Evolutionary conservation across 768 basidiomycete genomes (phyloP).

Genomic region (Pulveroboletus sp.): DNA sequence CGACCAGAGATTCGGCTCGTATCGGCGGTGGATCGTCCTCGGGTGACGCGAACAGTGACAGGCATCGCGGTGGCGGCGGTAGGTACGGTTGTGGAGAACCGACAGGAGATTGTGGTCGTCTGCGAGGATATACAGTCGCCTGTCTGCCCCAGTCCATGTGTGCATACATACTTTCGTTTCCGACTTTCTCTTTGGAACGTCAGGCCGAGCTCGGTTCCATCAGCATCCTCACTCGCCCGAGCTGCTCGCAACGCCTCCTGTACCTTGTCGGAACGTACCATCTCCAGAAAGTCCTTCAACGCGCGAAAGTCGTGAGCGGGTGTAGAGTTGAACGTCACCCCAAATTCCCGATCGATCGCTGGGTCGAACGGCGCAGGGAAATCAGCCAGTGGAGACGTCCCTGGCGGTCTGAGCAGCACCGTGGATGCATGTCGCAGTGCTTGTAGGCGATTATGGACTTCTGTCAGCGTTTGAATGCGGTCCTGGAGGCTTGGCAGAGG

Average conservation of each 20-base stretch:
- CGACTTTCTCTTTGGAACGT: constrained; percentile 45
- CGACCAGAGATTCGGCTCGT: constrained; percentile 41
- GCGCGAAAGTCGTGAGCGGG: constrained; percentile 41
- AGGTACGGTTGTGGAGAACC: constrained; percentile 58
- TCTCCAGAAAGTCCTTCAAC: constrained; percentile 44
- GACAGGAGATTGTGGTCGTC: constrained; percentile 49
- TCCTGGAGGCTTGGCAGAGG: constrained; percentile 31
- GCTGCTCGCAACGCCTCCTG: constrained; percentile 58
- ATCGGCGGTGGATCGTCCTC: constrained; percentile 38
- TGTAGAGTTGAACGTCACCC: constrained; percentile 24
- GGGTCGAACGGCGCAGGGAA: constrained; percentile 27
- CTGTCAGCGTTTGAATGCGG: constrained; percentile 44
- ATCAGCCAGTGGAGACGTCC: constrained; percentile 18
- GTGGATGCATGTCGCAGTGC: constrained; percentile 44
- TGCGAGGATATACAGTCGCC: constrained; percentile 14
- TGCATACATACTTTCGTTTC: constrained; percentile 50
- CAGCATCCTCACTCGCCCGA: constrained; percentile 48
- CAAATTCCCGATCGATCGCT: constrained; percentile 26
- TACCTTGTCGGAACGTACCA: constrained; percentile 44
- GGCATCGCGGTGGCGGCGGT: constrained; percentile 34
- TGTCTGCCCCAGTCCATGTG: background rate
- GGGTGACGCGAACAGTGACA: constrained; percentile 40
- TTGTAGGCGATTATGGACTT: constrained; percentile 42
- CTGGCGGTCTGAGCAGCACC: constrained; percentile 39
- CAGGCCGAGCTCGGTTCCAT: constrained; percentile 45